phyloP scores from a whole-genome alignment of 2,329 filamentous ascomycete genomes.

The Aspergillus calidoustus region DNA sequence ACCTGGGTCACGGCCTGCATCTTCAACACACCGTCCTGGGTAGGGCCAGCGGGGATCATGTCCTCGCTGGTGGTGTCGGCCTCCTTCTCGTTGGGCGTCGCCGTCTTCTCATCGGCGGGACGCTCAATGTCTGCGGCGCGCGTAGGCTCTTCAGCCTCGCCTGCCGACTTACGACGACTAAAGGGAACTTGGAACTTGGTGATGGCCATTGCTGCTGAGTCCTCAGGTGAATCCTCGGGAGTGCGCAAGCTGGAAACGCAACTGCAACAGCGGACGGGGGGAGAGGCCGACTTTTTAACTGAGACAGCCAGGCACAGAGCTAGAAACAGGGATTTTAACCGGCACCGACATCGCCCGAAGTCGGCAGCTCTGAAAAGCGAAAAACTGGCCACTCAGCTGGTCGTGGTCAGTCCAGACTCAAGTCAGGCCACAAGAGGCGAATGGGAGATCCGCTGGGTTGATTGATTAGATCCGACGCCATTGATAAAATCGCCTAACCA shows the following conservation, averaged over 20 bases:
- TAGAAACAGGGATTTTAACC: conserved; percentile 1
- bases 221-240: not conserved
- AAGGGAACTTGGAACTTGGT: conserved; percentile 3
- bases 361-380: not conserved
- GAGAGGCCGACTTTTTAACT: not conserved
- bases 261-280: not conserved
- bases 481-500: conserved; percentile 3
- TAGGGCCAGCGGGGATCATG: not conserved
- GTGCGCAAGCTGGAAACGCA: not conserved
- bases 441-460: not conserved
- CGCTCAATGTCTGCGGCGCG: not conserved
- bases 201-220: conserved; percentile 6
- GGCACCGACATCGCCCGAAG: conserved; percentile 7
- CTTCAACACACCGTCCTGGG: not conserved
- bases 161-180: not conserved
- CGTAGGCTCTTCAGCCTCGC: not conserved
- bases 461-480: conserved; percentile 14
- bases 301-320: not conserved
- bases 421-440: conserved; percentile 6
- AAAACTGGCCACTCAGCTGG: conserved; percentile 1
- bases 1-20: not conserved
- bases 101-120: conserved; percentile 2
- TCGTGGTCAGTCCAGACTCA: not conserved
- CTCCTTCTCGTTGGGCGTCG: not conserved
- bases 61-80: not conserved